Base-by-base conservation (phyloP, 108 stramenopile species). In the Cyclotella kingstonii region DNA sequence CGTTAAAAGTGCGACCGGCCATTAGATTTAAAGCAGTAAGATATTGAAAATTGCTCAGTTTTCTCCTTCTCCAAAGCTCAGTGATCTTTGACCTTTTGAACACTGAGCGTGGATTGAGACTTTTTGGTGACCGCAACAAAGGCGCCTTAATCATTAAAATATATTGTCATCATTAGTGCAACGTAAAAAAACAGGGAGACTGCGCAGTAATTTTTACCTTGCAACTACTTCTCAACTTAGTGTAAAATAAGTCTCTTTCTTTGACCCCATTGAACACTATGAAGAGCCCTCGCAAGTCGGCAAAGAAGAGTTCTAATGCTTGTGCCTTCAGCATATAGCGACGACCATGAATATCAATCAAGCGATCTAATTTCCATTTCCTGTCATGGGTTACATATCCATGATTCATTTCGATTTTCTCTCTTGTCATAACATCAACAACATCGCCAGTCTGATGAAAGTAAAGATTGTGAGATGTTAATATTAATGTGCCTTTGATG, bases 1-100 rank as follows among this genome's bases (percentile, higher is more conserved):
- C 95, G 57, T 96, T 95, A 81, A 93, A 96, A 17, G 87, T 91
- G 6, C 98, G 73, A 5, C 98, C 98, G 7, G 98, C 96, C 79
- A 96, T 81, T 4, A 86, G 63, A 69, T 98, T 98, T 21, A 97
- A 73, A 26, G 81, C 80, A 91, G 96, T 95, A 7, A 93, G 58
- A 68, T 93, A 95, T 75, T 90, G 64, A 71, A 81, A 74, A 29
- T 82, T 82, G 68, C 72, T 81, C 9, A 99, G 82, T 50, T 84
- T 82, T 38, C 89, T 60, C 58, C 81, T 78, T 11, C 56, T 63
- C 93, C 93, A 94, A 26, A 87, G 57, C 29, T 90, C 89, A 0
- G 84, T 84, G 28, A 86, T 51, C 49, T 76, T 81, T 9, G 86
- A 81, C 43, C 72, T 85, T 42, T 83, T 84, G 53, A 86, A 94